Percentiles rank a stretch among this genome's conserved stretches.
Evolutionary conservation across 352 stramenopile genomes (phyloP).

Genomic region (Pythium rhizo-oryzae): DNA sequence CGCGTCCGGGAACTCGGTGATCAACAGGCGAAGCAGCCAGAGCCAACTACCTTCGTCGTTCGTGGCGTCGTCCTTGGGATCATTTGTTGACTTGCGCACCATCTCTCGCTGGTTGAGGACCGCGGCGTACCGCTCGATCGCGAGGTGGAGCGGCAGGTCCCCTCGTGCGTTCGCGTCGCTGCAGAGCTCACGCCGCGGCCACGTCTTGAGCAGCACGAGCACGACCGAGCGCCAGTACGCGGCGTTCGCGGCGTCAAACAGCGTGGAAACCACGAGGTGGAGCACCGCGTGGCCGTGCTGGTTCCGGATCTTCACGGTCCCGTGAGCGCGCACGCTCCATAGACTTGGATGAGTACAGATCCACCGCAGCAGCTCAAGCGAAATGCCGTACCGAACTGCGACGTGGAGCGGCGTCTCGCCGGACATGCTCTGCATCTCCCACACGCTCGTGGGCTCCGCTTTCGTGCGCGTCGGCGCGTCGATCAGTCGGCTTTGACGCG

Average conservation of each 20-base stretch:
- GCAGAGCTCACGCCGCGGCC: slow-evolving; percentile 33
- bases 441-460: slow-evolving; percentile 8
- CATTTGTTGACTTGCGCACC: no score
- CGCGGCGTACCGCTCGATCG: slow-evolving; percentile 37
- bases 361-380: slow-evolving; percentile 50
- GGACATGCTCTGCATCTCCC: slow-evolving; percentile 24
- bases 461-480: not conserved
- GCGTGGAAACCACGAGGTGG: slow-evolving; percentile 40
- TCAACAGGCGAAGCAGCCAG: slow-evolving; percentile 23
- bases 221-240: slow-evolving; percentile 41
- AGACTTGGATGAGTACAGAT: slow-evolving; percentile 20
- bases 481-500: slow-evolving; percentile 8
- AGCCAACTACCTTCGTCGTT: slow-evolving; percentile 15
- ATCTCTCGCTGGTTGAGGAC: slow-evolving; percentile 7
- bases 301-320: slow-evolving; percentile 34
- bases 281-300: slow-evolving; percentile 44
- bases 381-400: slow-evolving; percentile 17
- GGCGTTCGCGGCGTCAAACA: slow-evolving; percentile 25
- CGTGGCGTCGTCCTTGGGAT: no score
- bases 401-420: slow-evolving; percentile 33
- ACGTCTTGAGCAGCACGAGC: slow-evolving; percentile 44
- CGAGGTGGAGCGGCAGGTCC: slow-evolving; percentile 58
- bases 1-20: slow-evolving; percentile 5
- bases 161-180: slow-evolving; percentile 37
- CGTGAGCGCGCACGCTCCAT: not conserved